Percentiles rank a stretch among this genome's conserved stretches.
phyloP scores from a whole-genome alignment of 108 stramenopile species.

The Mediolabrus comicus region DNA sequence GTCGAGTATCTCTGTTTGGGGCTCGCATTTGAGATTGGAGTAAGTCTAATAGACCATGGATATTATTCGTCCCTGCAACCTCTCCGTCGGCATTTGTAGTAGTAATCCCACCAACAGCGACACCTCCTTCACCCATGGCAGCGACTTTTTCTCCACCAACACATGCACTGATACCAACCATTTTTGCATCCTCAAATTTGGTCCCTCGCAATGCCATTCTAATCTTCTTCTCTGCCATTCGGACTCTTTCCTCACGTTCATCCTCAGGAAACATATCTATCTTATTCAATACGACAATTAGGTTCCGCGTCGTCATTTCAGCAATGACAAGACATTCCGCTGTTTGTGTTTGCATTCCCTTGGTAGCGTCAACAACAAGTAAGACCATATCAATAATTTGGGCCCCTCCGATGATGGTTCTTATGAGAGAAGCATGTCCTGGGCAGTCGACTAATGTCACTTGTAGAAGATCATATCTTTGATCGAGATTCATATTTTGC shows the following conservation, averaged over 20 bases:
- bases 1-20: slow-evolving; percentile 51
- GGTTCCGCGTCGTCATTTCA: slow-evolving; percentile 87
- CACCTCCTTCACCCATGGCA: slow-evolving; percentile 44
- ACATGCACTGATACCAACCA: slow-evolving; percentile 86
- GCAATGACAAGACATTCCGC: slow-evolving; percentile 98
- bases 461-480: slow-evolving; percentile 59
- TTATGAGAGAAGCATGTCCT: slow-evolving; percentile 96
- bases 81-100: background rate
- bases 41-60: slow-evolving; percentile 64
- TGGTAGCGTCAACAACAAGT: slow-evolving; percentile 95
- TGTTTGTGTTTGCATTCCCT: slow-evolving; percentile 99
- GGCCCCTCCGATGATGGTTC: slow-evolving; percentile 98
- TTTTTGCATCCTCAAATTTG: slow-evolving; percentile 73
- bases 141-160: slow-evolving; percentile 94
- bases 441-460: slow-evolving; percentile 98
- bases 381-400: slow-evolving; percentile 97
- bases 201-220: slow-evolving; percentile 57
- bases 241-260: slow-evolving; percentile 63
- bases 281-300: slow-evolving; percentile 93
- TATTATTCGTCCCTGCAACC: slow-evolving; percentile 56
- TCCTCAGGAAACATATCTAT: slow-evolving; percentile 82
- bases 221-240: slow-evolving; percentile 64
- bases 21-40: slow-evolving; percentile 63
- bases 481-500: slow-evolving; percentile 17
- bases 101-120: slow-evolving; percentile 1